phyloP scores from a whole-genome alignment of 352 stramenopile species.

The Phytophthora crassamura region DNA sequence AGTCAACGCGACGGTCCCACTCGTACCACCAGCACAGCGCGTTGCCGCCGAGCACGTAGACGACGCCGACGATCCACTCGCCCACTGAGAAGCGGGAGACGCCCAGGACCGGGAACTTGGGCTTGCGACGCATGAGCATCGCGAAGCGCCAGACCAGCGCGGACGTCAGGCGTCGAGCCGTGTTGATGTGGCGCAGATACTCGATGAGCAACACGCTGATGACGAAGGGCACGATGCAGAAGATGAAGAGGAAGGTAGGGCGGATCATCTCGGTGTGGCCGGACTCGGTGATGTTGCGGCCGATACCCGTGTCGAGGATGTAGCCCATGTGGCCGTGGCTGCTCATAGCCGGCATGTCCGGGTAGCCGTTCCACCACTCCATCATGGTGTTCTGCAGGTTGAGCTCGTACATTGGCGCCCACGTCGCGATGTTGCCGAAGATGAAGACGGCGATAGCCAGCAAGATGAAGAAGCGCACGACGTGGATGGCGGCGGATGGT shows the following conservation, averaged over 20 bases:
- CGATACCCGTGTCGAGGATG: constrained; percentile 56
- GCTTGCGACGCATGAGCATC: constrained; percentile 61
- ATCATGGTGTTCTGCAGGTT: constrained; percentile 60
- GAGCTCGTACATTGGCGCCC: constrained; percentile 59
- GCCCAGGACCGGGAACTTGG: constrained; percentile 42
- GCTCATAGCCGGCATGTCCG: constrained; percentile 35
- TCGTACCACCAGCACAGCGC: constrained; percentile 63
- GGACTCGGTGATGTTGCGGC: constrained; percentile 59
- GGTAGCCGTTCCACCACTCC: constrained; percentile 69
- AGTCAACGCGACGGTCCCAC: constrained; percentile 55
- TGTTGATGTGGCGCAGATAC: constrained; percentile 51
- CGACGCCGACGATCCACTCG: constrained; percentile 65
- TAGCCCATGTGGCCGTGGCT: constrained; percentile 44
- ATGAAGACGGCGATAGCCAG: constrained; percentile 52
- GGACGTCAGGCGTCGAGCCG: constrained; percentile 44
- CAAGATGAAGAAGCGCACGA: constrained; percentile 42
- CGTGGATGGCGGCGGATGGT: constrained; percentile 31
- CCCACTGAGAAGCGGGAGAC: constrained; percentile 56
- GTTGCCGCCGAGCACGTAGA: constrained; percentile 70
- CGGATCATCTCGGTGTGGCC: constrained; percentile 74
- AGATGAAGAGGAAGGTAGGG: constrained; percentile 73
- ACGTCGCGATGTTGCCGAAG: constrained; percentile 71
- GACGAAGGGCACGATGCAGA: constrained; percentile 69
- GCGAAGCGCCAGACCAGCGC: constrained; percentile 46
- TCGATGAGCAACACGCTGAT: constrained; percentile 62